Percentiles rank a stretch among this genome's conserved stretches.
Evolutionary conservation across 2,329 filamentous ascomycete genomes (phyloP).

Genomic region (Fusarium sp.): DNA sequence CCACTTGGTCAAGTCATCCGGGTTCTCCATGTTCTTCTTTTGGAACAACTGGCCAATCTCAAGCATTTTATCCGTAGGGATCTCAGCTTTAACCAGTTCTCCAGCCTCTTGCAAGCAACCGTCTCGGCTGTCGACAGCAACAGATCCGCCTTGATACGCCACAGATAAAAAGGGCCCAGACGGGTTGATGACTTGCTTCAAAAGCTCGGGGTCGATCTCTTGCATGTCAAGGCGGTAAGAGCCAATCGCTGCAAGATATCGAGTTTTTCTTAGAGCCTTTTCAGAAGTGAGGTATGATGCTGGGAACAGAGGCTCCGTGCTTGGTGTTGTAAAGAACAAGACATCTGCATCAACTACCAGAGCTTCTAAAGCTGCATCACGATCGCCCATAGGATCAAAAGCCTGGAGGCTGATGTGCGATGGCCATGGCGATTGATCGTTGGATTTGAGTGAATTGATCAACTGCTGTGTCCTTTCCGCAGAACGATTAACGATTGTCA

Average conservation of each 20-base stretch:
- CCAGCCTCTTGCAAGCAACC: conserved; percentile 49
- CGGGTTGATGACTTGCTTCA: conserved; percentile 40
- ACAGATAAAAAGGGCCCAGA: conserved; percentile 4
- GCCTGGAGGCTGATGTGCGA: conserved; percentile 29
- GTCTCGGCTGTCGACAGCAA: conserved; percentile 46
- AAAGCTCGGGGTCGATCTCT: conserved; percentile 47
- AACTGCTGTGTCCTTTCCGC: conserved; percentile 36
- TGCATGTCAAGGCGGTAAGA: conserved; percentile 51
- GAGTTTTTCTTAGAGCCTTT: conserved; percentile 39
- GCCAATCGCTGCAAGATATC: conserved; percentile 48
- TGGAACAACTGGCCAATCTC: conserved; percentile 67
- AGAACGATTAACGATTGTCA: conserved; percentile 53
- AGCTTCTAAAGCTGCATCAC: conserved; percentile 28
- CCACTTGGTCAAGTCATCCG: conserved; percentile 64
- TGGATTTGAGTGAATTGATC: conserved; percentile 30
- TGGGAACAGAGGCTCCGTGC: conserved; percentile 47
- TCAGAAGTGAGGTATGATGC: conserved; percentile 35
- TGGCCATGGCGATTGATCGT: conserved; percentile 17
- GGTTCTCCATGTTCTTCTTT: background rate
- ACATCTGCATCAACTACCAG: conserved; percentile 42
- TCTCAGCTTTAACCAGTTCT: conserved; percentile 47
- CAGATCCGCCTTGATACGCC: conserved; percentile 12
- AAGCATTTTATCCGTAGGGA: conserved; percentile 37
- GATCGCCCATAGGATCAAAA: conserved; percentile 21
- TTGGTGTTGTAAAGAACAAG: conserved; percentile 50